Percentiles rank a stretch among this genome's conserved stretches.
These are phyloP conservation scores for Selaginella tamariscina DNA, from an alignment of 75 land plant genomes.

Conservation along the genomic window DNA sequence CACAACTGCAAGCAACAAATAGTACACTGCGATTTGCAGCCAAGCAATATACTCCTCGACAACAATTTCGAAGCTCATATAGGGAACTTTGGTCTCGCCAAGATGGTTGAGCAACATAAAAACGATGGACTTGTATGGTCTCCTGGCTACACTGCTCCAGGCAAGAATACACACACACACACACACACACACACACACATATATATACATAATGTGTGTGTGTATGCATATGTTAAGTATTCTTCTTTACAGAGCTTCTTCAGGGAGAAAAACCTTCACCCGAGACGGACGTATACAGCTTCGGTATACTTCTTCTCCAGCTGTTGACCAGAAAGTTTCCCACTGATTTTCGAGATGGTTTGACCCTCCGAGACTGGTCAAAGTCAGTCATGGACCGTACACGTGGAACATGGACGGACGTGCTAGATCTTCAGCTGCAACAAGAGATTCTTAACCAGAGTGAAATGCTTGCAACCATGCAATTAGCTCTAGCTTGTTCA, in stretches of 20 bases:
- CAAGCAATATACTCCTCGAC: constrained; percentile 45
- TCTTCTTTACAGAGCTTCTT: background rate
- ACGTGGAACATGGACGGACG: background rate
- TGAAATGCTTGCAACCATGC: background rate
- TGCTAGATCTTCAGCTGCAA: background rate
- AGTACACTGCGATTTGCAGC: constrained; percentile 2
- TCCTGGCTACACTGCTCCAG: constrained; percentile 7
- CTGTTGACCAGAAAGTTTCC: background rate
- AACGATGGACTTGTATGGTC: background rate
- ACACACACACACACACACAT: background rate
- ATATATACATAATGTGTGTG: background rate
- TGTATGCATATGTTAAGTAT: background rate
- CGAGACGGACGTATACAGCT: background rate
- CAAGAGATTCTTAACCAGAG: background rate
- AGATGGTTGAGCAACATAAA: constrained; percentile 17
- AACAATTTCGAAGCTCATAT: constrained; percentile 67
- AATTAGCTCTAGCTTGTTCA: background rate
- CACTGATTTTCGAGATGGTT: background rate
- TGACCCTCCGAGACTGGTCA: background rate
- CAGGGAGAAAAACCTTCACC: constrained; percentile 2
- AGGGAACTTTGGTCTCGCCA: constrained; percentile 69
- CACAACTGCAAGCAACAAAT: background rate
- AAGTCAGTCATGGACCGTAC: background rate
- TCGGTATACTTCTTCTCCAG: background rate
- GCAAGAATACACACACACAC: background rate